These are phyloP conservation scores for Auriscalpium microsporum DNA, from an alignment of 768 basidiomycete genomes.

Conservation along the genomic window DNA sequence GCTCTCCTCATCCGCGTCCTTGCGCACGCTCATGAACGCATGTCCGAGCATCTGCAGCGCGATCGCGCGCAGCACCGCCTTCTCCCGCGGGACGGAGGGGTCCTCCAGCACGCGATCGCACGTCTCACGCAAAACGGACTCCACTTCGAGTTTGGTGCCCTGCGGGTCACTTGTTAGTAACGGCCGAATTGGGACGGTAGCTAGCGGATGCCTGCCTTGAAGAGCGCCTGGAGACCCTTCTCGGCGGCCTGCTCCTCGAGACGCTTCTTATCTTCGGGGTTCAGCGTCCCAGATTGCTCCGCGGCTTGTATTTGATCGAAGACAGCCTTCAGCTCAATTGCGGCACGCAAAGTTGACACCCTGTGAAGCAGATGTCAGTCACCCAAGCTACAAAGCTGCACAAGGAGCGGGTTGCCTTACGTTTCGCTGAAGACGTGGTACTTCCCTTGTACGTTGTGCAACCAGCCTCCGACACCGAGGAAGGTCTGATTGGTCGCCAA, in stretches of 20 bases:
- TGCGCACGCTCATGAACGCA: slow-evolving; percentile 62
- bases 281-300: slow-evolving; percentile 74
- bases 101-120: slow-evolving; percentile 75
- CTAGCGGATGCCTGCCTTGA: slow-evolving; percentile 50
- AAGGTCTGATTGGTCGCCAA: slow-evolving; percentile 62
- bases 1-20: slow-evolving; percentile 51
- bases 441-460: slow-evolving; percentile 87
- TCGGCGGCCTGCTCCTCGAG: slow-evolving; percentile 91
- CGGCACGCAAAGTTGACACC: slow-evolving; percentile 77
- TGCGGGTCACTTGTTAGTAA: slow-evolving; percentile 20
- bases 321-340: slow-evolving; percentile 81
- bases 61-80: slow-evolving; percentile 65
- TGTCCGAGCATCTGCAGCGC: slow-evolving; percentile 82
- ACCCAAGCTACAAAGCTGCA: neutral
- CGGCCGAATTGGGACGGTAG: neutral
- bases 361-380: slow-evolving; percentile 28
- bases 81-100: slow-evolving; percentile 39
- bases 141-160: slow-evolving; percentile 89
- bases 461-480: slow-evolving; percentile 85
- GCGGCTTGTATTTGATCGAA: slow-evolving; percentile 91
- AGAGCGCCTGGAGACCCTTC: slow-evolving; percentile 83
- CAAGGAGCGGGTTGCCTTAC: slow-evolving; percentile 35
- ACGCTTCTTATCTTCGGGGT: slow-evolving; percentile 69
- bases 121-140: slow-evolving; percentile 81
- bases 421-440: slow-evolving; percentile 93